These are phyloP conservation scores for Cutaneotrichosporon mucoides DNA, from an alignment of 1,284 basidiomycete species.

Conservation along the genomic window DNA sequence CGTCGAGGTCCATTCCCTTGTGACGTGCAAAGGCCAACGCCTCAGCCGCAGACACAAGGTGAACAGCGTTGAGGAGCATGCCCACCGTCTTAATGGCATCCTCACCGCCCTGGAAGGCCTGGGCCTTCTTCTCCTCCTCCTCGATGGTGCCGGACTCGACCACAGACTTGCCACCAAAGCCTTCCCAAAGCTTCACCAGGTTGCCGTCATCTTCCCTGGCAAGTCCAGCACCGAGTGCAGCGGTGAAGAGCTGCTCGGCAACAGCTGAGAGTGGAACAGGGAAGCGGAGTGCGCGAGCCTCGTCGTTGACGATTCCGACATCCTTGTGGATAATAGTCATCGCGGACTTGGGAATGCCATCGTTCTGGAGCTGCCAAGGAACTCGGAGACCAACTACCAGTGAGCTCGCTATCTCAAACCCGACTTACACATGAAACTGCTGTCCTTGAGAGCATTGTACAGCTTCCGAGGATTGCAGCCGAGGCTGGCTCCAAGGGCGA, in stretches of 20 bases:
- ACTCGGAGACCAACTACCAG: slow-evolving; percentile 35
- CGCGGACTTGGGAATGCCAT: slow-evolving; percentile 37
- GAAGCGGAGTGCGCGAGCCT: slow-evolving; percentile 31
- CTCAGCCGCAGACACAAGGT: slow-evolving; percentile 45
- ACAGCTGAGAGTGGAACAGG: slow-evolving; percentile 33
- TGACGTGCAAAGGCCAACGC: slow-evolving; percentile 43
- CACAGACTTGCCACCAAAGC: slow-evolving; percentile 30
- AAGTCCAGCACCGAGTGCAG: slow-evolving; percentile 35
- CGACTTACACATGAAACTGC: slow-evolving; percentile 47
- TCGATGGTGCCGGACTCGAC: slow-evolving; percentile 27
- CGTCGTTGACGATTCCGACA: slow-evolving; percentile 42
- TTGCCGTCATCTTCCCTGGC: slow-evolving; percentile 32
- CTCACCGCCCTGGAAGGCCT: slow-evolving; percentile 19
- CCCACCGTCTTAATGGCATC: slow-evolving; percentile 35
- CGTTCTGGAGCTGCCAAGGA: slow-evolving; percentile 34
- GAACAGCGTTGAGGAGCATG: slow-evolving; percentile 41
- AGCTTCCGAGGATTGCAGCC: slow-evolving; percentile 41
- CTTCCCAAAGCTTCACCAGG: slow-evolving; percentile 38
- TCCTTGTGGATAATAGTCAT: slow-evolving; percentile 44
- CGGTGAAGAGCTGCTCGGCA: slow-evolving; percentile 39
- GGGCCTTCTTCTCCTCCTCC: slow-evolving; percentile 27
- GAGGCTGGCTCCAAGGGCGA: slow-evolving; percentile 41
- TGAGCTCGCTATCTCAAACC: not conserved
- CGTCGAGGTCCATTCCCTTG: slow-evolving; percentile 40
- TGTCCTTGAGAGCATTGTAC: slow-evolving; percentile 35